Percentiles rank a stretch among this genome's conserved stretches.
Conservation (phyloP, 148 eudicot genomes). For the Fagopyrum tataricum region DNA sequence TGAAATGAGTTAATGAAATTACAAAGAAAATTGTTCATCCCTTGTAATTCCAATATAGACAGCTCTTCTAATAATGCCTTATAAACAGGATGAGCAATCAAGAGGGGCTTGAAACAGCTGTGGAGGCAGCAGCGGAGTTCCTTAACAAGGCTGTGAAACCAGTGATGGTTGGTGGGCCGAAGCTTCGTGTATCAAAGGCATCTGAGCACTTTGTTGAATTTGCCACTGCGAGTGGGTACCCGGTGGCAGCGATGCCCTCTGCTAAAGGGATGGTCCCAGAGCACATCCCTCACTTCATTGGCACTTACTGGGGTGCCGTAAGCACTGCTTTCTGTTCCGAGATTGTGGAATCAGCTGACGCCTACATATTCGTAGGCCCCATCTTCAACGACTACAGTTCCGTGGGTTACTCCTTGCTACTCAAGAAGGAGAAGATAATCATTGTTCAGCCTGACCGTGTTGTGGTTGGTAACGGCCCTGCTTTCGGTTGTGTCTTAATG, state of each 20-base stretch:
- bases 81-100: slow-evolving; percentile 47
- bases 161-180: slow-evolving; percentile 74
- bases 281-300: slow-evolving; percentile 61
- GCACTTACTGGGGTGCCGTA: slow-evolving; percentile 83
- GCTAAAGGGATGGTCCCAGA: slow-evolving; percentile 77
- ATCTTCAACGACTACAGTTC: slow-evolving; percentile 90
- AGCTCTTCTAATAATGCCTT: not conserved
- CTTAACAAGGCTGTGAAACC: slow-evolving; percentile 84
- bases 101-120: slow-evolving; percentile 68
- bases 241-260: slow-evolving; percentile 63
- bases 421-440: slow-evolving; percentile 70
- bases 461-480: slow-evolving; percentile 59
- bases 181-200: slow-evolving; percentile 58
- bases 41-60: not conserved
- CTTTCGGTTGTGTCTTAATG: slow-evolving; percentile 75
- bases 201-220: slow-evolving; percentile 45
- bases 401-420: slow-evolving; percentile 76
- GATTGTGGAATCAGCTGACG: slow-evolving; percentile 83
- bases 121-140: slow-evolving; percentile 66
- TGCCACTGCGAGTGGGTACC: slow-evolving; percentile 59
- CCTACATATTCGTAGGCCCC: slow-evolving; percentile 75
- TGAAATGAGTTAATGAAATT: not conserved
- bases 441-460: slow-evolving; percentile 71
- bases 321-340: slow-evolving; percentile 78
- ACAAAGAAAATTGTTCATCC: not conserved